Evolutionary conservation across 2,329 filamentous ascomycete genomes (phyloP).

Genomic region (Pezicula radicicola): DNA sequence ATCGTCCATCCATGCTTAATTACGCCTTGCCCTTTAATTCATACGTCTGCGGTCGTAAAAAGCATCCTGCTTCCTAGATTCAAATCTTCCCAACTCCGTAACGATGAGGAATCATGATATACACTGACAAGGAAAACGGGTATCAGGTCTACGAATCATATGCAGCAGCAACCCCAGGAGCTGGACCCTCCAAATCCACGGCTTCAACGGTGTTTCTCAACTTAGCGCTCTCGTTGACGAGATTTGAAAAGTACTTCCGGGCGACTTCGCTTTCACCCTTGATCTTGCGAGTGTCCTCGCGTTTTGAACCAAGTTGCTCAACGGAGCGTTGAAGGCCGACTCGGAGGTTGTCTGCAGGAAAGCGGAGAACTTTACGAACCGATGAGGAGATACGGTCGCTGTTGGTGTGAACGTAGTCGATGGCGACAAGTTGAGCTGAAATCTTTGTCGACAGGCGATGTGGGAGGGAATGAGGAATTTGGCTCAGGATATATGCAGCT

Average conservation of each 20-base stretch:
- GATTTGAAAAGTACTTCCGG: conserved; percentile 83
- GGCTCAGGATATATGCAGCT: conserved; percentile 75
- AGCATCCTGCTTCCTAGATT: background rate
- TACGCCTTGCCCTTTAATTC: background rate
- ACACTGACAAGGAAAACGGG: background rate
- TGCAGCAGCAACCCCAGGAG: conserved; percentile 27
- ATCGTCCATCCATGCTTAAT: conserved; percentile 1
- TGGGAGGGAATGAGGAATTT: conserved; percentile 86
- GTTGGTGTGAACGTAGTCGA: conserved; percentile 94
- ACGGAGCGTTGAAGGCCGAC: conserved; percentile 80
- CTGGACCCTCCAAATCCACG: conserved; percentile 30
- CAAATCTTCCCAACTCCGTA: background rate
- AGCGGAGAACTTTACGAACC: conserved; percentile 83
- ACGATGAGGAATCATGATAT: background rate
- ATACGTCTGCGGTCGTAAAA: background rate
- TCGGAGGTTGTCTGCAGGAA: conserved; percentile 82
- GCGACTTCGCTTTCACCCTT: conserved; percentile 83
- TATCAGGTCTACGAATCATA: conserved; percentile 20
- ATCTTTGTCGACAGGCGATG: conserved; percentile 84
- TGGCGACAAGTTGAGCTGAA: conserved; percentile 69
- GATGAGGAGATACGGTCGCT: conserved; percentile 78
- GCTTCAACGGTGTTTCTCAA: conserved; percentile 38
- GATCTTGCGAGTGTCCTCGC: conserved; percentile 80
- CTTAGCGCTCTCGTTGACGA: conserved; percentile 63
- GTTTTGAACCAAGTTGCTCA: conserved; percentile 74